phyloP scores from a whole-genome alignment of 768 basidiomycete genomes.

The Panellus pusillus region DNA sequence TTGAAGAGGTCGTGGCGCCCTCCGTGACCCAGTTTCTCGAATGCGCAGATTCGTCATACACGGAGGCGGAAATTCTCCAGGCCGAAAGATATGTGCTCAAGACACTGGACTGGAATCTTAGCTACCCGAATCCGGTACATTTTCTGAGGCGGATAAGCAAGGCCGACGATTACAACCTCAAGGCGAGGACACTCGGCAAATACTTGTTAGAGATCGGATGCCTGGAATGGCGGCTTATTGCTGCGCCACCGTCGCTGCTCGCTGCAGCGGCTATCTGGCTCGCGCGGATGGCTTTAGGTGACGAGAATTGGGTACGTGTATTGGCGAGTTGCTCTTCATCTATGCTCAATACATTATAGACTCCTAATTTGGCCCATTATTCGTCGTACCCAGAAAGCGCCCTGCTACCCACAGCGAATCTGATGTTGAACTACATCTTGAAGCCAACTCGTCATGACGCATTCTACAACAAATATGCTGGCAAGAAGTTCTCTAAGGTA shows the following conservation, averaged over 20 bases:
- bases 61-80: constrained; percentile 67
- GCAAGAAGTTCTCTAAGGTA: constrained; percentile 88
- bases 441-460: constrained; percentile 77
- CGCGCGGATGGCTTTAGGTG: constrained; percentile 76
- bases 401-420: constrained; percentile 82
- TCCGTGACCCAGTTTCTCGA: constrained; percentile 87
- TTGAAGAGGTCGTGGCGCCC: constrained; percentile 93
- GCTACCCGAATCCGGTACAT: constrained; percentile 92
- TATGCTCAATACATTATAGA: constrained; percentile 35
- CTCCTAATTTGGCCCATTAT: constrained; percentile 89
- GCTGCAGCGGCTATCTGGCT: constrained; percentile 92
- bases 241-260: constrained; percentile 79
- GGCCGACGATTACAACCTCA: constrained; percentile 94
- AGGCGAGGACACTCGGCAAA: constrained; percentile 89
- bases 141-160: constrained; percentile 92
- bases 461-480: constrained; percentile 93
- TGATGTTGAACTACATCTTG: constrained; percentile 92
- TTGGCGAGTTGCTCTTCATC: neutral
- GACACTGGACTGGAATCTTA: constrained; percentile 90
- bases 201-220: constrained; percentile 91
- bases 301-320: constrained; percentile 82
- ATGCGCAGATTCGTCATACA: constrained; percentile 85
- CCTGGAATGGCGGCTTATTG: constrained; percentile 84
- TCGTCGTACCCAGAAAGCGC: constrained; percentile 88
- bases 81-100: constrained; percentile 90